Evolutionary conservation across 768 basidiomycete genomes (phyloP).

Genomic region (Mycena crocata): DNA sequence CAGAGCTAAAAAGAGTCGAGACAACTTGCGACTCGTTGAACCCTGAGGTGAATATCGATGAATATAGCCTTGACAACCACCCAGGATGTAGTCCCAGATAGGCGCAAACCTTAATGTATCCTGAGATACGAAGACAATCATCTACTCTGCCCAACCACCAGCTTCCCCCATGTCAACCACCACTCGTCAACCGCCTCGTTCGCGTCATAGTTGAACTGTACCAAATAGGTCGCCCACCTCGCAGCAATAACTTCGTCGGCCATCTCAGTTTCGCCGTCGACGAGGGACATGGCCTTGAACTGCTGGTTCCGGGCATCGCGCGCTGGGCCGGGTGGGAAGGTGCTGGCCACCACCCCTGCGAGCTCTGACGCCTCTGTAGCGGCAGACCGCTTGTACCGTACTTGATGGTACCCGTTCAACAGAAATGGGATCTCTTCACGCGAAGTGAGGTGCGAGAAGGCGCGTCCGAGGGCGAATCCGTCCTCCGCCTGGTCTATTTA

Average conservation of each 20-base stretch:
- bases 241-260: slow-evolving; percentile 56
- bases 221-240: slow-evolving; percentile 46
- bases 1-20: too few species aligned
- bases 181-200: slow-evolving; percentile 58
- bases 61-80: too few species aligned
- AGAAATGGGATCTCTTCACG: slow-evolving; percentile 53
- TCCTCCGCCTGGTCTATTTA: slow-evolving; percentile 45
- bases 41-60: too few species aligned
- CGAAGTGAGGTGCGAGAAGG: slow-evolving; percentile 58
- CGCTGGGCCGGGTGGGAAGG: slow-evolving; percentile 60
- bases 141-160: too few species aligned
- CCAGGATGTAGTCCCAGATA: too few species aligned
- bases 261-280: slow-evolving; percentile 41
- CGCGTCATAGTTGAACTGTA: slow-evolving; percentile 62
- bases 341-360: slow-evolving; percentile 59
- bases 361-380: slow-evolving; percentile 58
- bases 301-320: slow-evolving; percentile 55
- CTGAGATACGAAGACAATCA: too few species aligned
- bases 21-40: too few species aligned
- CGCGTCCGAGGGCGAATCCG: slow-evolving; percentile 51
- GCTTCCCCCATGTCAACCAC: slow-evolving; percentile 47
- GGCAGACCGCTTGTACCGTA: slow-evolving; percentile 57
- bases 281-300: slow-evolving; percentile 16
- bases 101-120: too few species aligned
- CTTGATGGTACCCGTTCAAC: slow-evolving; percentile 57